Conservation (phyloP, 2,329 filamentous ascomycete species). For the Venturia aucupariae region DNA sequence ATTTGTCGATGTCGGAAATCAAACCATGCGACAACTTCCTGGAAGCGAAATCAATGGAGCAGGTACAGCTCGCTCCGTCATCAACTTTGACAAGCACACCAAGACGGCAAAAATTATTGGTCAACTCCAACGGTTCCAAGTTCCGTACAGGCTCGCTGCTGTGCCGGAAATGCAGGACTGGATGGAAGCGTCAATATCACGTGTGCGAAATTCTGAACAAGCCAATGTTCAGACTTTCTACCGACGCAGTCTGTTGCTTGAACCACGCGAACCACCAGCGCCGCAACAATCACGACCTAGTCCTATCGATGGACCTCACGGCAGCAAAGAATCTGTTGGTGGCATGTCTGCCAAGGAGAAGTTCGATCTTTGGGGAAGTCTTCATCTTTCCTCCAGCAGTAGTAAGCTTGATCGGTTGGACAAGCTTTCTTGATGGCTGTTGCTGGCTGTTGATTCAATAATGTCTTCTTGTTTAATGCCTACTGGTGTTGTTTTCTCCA, state of each 20-base stretch:
- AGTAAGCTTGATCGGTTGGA: background rate
- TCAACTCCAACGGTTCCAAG: constrained; percentile 91
- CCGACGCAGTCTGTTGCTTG: constrained; percentile 73
- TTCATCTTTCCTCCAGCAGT: constrained; percentile 6
- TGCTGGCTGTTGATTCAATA: background rate
- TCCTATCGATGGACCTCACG: background rate
- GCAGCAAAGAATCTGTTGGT: constrained; percentile 11
- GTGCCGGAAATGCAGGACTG: constrained; percentile 87
- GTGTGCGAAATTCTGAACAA: constrained; percentile 54
- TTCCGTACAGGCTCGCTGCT: constrained; percentile 76
- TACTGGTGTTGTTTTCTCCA: background rate
- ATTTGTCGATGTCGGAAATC: constrained; percentile 91
- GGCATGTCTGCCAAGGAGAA: constrained; percentile 13
- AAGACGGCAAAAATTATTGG: constrained; percentile 93
- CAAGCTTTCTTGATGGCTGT: background rate
- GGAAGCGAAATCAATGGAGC: constrained; percentile 48
- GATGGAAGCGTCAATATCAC: constrained; percentile 72
- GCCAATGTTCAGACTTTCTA: constrained; percentile 61
- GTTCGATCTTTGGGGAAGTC: constrained; percentile 15
- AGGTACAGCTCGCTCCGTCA: constrained; percentile 55
- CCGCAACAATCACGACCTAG: background rate
- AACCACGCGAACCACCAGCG: constrained; percentile 48
- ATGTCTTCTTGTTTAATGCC: background rate
- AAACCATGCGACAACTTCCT: constrained; percentile 68
- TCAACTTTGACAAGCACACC: constrained; percentile 97